Base-by-base conservation (phyloP, 345 rosid genomes). In the Gossypium bickii region DNA sequence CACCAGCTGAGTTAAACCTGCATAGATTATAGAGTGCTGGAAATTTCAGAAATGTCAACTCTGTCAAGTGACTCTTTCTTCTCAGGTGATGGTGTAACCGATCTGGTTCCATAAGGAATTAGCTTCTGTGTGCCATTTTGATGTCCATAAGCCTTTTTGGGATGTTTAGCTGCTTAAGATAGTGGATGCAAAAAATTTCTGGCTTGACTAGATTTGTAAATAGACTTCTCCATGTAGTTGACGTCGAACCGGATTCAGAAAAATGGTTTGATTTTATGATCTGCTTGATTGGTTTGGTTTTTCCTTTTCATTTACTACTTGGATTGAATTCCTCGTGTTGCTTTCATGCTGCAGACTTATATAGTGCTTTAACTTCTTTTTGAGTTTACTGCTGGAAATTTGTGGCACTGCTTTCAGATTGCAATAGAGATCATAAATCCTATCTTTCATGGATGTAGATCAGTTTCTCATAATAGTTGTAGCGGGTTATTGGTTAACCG, bases 131-230 rank as follows among this genome's bases (percentile, higher is more conserved):
- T 58, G 67, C 57, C 43, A 73, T 59, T 45, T 58, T 25, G 12
- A 60, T 70, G 47, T 47, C 57, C 22, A 61, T 73, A 62, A 73
- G 66, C 68, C 10, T 45, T 45, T 60, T 65, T 76, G 79, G 78
- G 64, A 68, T 44, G 56, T 71, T 77, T 78, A 57, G 73, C 48
- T 71, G 81, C 60, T 73, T 25, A 65, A 82, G 59, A 68, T 44
- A 78, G 61, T 78, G 49, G 72, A 55, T 77, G 69, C 69, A 67
- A 67, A 70, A 27, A n/a, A 61, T 80, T 80, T 76, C 76, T 84
- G 87, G 83, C 78, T 80, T 76, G 74, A 71, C 51, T 71, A 74
- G 82, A 74, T 68, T 47, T 86, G 87, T 84, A 86, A 74, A 86
- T 86, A 82, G 79, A 45, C 75, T 71, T 77, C 74, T 81, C 74